phyloP scores from a whole-genome alignment of 306 rosid genomes.

The Ochetophila trinervis region DNA sequence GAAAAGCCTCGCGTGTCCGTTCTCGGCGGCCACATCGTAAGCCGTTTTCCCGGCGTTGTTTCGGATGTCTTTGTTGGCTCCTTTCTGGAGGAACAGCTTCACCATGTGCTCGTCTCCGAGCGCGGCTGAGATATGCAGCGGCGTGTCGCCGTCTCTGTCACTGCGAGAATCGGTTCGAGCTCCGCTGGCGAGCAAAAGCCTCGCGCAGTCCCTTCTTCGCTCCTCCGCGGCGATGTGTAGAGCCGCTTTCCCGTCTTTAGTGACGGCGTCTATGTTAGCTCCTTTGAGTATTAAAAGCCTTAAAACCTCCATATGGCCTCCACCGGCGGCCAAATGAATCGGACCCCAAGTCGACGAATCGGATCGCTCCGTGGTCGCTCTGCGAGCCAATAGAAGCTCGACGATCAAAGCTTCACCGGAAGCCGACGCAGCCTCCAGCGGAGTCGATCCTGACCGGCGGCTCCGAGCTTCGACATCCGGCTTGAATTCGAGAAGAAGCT shows the following conservation, averaged over 20 bases:
- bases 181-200: constrained; percentile 59
- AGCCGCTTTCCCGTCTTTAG: constrained; percentile 68
- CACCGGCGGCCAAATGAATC: constrained; percentile 50
- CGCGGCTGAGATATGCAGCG: constrained; percentile 64
- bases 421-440: constrained; percentile 60
- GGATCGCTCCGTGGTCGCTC: constrained; percentile 52
- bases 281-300: constrained; percentile 72
- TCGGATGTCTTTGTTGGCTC: constrained; percentile 60
- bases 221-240: constrained; percentile 65
- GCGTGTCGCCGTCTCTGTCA: constrained; percentile 48
- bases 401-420: constrained; percentile 55
- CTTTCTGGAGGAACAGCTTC: constrained; percentile 60
- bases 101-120: constrained; percentile 69
- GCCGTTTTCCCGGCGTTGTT: constrained; percentile 52
- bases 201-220: constrained; percentile 50
- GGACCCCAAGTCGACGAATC: constrained; percentile 50
- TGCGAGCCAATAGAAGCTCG: constrained; percentile 69
- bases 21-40: constrained; percentile 58
- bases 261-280: constrained; percentile 43
- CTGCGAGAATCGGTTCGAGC: constrained; percentile 43
- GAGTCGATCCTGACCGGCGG: constrained; percentile 41
- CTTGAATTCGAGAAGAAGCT: constrained; percentile 62
- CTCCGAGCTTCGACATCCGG: constrained; percentile 53
- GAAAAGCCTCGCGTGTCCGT: constrained; percentile 53
- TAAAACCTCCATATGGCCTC: constrained; percentile 65